phyloP scores from a whole-genome alignment of 495 filamentous ascomycete species.

The Talaromyces wortmannii region DNA sequence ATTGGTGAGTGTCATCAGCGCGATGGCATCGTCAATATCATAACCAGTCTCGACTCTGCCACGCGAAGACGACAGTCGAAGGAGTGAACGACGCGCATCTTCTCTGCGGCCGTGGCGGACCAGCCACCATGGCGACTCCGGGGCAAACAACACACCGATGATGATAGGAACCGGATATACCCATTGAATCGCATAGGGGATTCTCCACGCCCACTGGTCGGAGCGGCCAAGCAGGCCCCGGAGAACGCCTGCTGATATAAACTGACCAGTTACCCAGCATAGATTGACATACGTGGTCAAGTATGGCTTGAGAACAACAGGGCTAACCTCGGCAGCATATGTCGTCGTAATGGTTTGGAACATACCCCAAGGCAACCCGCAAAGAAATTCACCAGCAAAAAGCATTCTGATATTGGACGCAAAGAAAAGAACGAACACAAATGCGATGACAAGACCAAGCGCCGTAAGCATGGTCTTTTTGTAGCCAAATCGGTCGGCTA shows the following conservation, averaged over 20 bases:
- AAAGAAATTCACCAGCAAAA: slow-evolving; percentile 6
- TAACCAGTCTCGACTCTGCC: slow-evolving; percentile 38
- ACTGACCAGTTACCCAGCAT: slow-evolving; percentile 45
- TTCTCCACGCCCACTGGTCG: slow-evolving; percentile 46
- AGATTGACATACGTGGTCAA: slow-evolving; percentile 43
- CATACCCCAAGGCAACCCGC: slow-evolving; percentile 25
- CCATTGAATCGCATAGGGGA: slow-evolving; percentile 52
- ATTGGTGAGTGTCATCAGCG: slow-evolving; percentile 49
- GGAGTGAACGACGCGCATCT: slow-evolving; percentile 40
- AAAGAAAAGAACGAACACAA: slow-evolving; percentile 53
- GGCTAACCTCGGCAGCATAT: slow-evolving; percentile 46
- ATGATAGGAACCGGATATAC: slow-evolving; percentile 43
- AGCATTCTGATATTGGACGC: slow-evolving; percentile 5
- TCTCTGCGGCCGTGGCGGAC: slow-evolving; percentile 23
- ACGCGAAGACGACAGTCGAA: slow-evolving; percentile 22
- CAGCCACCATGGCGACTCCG: slow-evolving; percentile 43
- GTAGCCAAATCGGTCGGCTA: slow-evolving; percentile 37
- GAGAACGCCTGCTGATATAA: slow-evolving; percentile 43
- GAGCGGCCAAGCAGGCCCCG: slow-evolving; percentile 20
- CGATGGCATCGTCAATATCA: slow-evolving; percentile 43
- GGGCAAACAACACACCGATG: slow-evolving; percentile 30
- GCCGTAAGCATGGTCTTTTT: slow-evolving; percentile 55
- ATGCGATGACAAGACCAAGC: slow-evolving; percentile 40
- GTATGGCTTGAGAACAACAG: slow-evolving; percentile 32
- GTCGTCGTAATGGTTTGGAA: slow-evolving; percentile 46